Evolutionary conservation across 2,329 filamentous ascomycete species (phyloP).

Genomic region (Penicillium rolfsii): DNA sequence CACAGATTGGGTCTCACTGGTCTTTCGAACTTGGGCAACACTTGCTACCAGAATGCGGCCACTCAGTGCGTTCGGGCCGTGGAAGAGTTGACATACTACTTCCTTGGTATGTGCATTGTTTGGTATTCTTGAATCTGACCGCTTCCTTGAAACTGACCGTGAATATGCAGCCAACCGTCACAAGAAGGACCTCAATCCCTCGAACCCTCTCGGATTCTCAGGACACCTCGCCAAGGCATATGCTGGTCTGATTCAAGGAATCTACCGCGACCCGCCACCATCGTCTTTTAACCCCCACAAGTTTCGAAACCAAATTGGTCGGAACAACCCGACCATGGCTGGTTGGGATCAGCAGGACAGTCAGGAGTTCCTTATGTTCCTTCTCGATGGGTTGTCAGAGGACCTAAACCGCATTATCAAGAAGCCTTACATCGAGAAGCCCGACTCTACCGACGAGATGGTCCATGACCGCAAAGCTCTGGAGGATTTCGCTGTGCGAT

Average conservation of each 20-base stretch:
- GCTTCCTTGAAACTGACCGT: slow-evolving; percentile 19
- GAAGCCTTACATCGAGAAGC: slow-evolving; percentile 97
- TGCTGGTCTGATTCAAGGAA: slow-evolving; percentile 71
- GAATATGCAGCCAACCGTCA: slow-evolving; percentile 61
- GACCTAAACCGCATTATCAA: slow-evolving; percentile 91
- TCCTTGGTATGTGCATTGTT: slow-evolving; percentile 58
- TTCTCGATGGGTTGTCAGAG: slow-evolving; percentile 92
- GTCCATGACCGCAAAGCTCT: slow-evolving; percentile 80
- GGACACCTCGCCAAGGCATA: slow-evolving; percentile 88
- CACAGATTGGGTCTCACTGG: slow-evolving; percentile 79
- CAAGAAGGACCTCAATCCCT: slow-evolving; percentile 77
- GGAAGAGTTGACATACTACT: slow-evolving; percentile 91
- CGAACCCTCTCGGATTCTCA: slow-evolving; percentile 82
- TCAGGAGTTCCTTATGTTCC: slow-evolving; percentile 92
- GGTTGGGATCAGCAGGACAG: slow-evolving; percentile 97
- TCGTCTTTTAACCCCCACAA: slow-evolving; percentile 75
- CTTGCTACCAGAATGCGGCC: slow-evolving; percentile 99
- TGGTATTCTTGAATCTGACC: not conserved
- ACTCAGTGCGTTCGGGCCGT: slow-evolving; percentile 92
- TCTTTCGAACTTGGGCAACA: slow-evolving; percentile 89
- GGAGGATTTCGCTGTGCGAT: slow-evolving; percentile 79
- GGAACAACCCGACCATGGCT: slow-evolving; percentile 81
- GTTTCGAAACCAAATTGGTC: slow-evolving; percentile 82
- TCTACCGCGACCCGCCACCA: slow-evolving; percentile 71
- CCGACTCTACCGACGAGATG: slow-evolving; percentile 96